A percentile compares a stretch with the other conserved stretches of the same genome.
Evolutionary conservation across 2,329 filamentous ascomycete species (phyloP).

Genomic region (Fusarium sp.): DNA sequence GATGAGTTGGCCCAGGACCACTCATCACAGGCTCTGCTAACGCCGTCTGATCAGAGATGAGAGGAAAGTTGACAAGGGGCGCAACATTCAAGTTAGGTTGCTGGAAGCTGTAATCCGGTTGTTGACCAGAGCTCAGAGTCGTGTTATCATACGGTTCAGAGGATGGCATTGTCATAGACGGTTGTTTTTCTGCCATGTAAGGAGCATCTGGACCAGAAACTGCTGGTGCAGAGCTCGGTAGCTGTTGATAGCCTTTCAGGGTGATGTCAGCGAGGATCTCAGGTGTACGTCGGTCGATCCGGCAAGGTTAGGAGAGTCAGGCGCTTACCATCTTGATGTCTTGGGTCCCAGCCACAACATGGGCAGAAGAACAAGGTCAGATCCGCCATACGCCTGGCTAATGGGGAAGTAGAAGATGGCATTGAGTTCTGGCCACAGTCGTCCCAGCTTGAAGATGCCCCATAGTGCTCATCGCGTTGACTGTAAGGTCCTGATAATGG

Average conservation of each 20-base stretch:
- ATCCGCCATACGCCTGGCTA: slow-evolving; percentile 45
- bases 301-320: background rate
- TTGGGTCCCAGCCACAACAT: slow-evolving; percentile 45
- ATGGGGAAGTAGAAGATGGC: slow-evolving; percentile 37
- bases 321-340: slow-evolving; percentile 47
- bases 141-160: slow-evolving; percentile 31
- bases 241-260: slow-evolving; percentile 48
- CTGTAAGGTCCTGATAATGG: slow-evolving; percentile 32
- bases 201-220: slow-evolving; percentile 45
- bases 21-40: slow-evolving; percentile 28
- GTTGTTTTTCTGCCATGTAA: slow-evolving; percentile 46
- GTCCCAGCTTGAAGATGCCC: slow-evolving; percentile 34
- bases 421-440: slow-evolving; percentile 37
- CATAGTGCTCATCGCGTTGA: slow-evolving; percentile 37
- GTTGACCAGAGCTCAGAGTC: slow-evolving; percentile 22
- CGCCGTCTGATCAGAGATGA: slow-evolving; percentile 30
- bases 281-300: background rate
- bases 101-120: slow-evolving; percentile 24
- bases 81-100: slow-evolving; percentile 31
- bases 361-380: slow-evolving; percentile 45
- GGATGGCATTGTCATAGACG: slow-evolving; percentile 33
- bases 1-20: slow-evolving; percentile 24
- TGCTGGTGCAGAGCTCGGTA: slow-evolving; percentile 40
- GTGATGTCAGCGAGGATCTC: slow-evolving; percentile 20
- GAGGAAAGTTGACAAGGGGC: slow-evolving; percentile 36